Evolutionary conservation across 1,284 basidiomycete genomes (phyloP), one percentile per base, ranked within the genome.

Genomic region (Melampsora occidentalis): DNA sequence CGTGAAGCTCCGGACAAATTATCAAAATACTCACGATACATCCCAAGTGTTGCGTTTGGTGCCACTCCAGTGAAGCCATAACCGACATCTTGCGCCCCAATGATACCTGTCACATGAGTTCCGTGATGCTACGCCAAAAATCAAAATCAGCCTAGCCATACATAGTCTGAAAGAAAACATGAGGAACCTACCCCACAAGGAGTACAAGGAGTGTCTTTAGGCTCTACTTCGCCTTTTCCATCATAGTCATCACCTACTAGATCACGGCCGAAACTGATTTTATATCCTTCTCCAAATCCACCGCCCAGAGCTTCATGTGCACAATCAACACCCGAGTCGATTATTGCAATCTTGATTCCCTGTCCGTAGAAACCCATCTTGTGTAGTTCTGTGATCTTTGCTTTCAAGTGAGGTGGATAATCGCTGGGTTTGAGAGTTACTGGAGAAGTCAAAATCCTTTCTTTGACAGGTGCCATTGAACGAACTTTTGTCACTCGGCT

Each of bases 241-340:
- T 64, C n/a, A 31, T 31, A 64, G 28, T 28, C 9, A 39, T 64
- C 62, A 10, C 62, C 62, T 28, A 87, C 86, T 51, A 88, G 85
- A 78, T 87, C 88, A 78, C 84, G 87, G 1, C 88, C 88, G 31
- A 87, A 87, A 64, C 86, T 84, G 76, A 89, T 84, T 81, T 90
- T 90, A 81, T 86, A 85, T n/a, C 87, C 87, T 2, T 86, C 83
- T 5, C 89, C 89, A 78, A 89, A 86, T 48, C 85, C 88, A 14
- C 87, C 88, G 49, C 88, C 90, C 69, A 91, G 87, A 18, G 84
- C 83, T 16, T 88, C 88, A 79, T 89, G 87, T 2, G 86, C 89
- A 81, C 87, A 89, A 80, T 89, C 88, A 75, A 87, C 83, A 42
- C 82, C 82, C 9, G 62, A 64, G 78, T 86, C 84, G 61, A 86